phyloP scores from a whole-genome alignment of 139 green algal species.

The Marvania coccoides region DNA sequence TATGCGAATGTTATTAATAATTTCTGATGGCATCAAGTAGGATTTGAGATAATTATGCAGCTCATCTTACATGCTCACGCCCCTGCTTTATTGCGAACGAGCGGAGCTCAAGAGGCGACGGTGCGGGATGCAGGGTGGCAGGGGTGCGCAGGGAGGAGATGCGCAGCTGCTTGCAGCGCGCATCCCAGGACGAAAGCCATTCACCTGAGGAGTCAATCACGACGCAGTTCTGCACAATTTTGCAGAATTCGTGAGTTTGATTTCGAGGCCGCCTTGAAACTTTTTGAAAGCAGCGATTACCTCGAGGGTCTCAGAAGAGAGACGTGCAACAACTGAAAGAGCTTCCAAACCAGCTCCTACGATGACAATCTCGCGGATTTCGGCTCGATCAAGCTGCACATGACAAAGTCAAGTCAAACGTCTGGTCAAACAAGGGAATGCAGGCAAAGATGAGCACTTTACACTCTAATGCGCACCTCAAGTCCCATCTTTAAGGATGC shows the following conservation, averaged over 20 bases:
- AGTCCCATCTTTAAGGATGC: too few relatives aligned
- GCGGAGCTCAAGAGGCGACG: neutral
- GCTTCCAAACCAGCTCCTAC: neutral
- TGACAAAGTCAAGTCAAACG: neutral
- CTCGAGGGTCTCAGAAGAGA: neutral
- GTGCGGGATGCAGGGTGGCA: neutral
- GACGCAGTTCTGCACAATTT: neutral
- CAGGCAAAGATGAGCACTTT: too few relatives aligned
- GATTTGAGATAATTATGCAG: neutral
- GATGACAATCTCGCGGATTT: neutral
- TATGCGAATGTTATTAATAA: too few relatives aligned
- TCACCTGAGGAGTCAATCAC: neutral
- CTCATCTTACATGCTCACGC: neutral
- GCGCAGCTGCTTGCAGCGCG: neutral
- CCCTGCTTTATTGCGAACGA: neutral
- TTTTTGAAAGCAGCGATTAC: neutral
- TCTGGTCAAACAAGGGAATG: too few relatives aligned
- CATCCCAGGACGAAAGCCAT: neutral
- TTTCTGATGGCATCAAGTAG: neutral
- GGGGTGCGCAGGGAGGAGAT: neutral
- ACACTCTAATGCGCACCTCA: too few relatives aligned
- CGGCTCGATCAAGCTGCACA: neutral
- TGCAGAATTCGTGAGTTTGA: neutral
- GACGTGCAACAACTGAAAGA: neutral
- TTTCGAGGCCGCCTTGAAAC: neutral